Conservation (phyloP, 345 rosid species). For the Carallia brachiata region DNA sequence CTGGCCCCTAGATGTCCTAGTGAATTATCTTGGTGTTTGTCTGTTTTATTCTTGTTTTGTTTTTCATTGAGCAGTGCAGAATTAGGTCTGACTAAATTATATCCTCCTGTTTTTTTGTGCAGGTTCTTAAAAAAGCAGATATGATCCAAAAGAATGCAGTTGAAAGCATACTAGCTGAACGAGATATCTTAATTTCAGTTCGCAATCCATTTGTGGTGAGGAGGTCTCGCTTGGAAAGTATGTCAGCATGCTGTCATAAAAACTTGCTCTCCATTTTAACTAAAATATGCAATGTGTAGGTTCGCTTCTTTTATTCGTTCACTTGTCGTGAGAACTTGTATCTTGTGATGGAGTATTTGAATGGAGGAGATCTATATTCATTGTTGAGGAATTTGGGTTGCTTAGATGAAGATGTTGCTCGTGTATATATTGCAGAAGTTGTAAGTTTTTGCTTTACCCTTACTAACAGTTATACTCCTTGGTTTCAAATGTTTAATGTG, state of each 20-base stretch:
- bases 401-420: conserved; percentile 96
- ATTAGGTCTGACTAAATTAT: not conserved
- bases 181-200: conserved; percentile 24
- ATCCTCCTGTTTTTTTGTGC: conserved; percentile 21
- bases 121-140: conserved; percentile 99
- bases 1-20: too few species aligned
- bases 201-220: conserved; percentile 99
- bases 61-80: not conserved
- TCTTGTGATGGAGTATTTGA: conserved; percentile 99
- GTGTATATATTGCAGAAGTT: conserved; percentile 28
- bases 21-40: not conserved
- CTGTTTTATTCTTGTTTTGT: not conserved
- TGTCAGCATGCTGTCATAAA: conserved; percentile 21
- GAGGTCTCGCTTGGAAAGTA: conserved; percentile 38
- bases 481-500: not conserved
- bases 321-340: conserved; percentile 85
- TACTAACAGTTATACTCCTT: not conserved
- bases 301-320: conserved; percentile 48
- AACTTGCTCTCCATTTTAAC: conserved; percentile 25
- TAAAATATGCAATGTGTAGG: conserved; percentile 50
- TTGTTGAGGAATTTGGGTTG: conserved; percentile 94
- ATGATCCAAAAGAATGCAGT: conserved; percentile 99
- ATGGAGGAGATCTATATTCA: conserved; percentile 98
- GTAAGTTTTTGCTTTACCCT: conserved; percentile 47
- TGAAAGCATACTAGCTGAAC: conserved; percentile 98